A percentile compares a stretch with the other conserved stretches of the same genome.
Evolutionary conservation across 1,139 yeast species (phyloP).

Genomic region (Nadsonia commutata): DNA sequence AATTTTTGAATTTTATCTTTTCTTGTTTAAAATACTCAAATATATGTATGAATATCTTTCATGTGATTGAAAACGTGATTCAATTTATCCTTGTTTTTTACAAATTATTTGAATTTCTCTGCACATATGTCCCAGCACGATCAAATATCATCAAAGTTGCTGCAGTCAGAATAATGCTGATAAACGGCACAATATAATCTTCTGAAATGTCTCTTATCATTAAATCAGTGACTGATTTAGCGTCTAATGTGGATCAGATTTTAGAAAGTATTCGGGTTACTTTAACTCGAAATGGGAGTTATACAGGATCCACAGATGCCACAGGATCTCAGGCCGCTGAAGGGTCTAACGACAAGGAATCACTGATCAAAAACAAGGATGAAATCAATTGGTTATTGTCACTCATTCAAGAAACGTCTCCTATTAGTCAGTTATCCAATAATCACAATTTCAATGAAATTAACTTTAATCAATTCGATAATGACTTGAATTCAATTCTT

Average conservation of each 20-base stretch:
- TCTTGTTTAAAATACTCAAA: too few species aligned
- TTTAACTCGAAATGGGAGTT: too few species aligned
- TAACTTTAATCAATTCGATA: not conserved
- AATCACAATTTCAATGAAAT: not conserved
- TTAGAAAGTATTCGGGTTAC: not conserved
- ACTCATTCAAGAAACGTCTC: not conserved
- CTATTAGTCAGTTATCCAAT: not conserved
- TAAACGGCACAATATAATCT: too few species aligned
- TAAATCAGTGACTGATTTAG: not conserved
- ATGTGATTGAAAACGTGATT: too few species aligned
- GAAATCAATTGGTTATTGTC: not conserved
- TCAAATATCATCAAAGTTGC: too few species aligned
- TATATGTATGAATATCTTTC: too few species aligned
- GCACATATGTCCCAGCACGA: too few species aligned
- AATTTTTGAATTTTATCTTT: too few species aligned
- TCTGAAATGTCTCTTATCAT: not conserved
- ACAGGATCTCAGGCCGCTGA: not conserved
- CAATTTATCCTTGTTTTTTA: too few species aligned
- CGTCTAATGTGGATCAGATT: not conserved
- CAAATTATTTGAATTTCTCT: too few species aligned
- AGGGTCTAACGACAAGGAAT: not conserved
- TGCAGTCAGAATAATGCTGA: too few species aligned
- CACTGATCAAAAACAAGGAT: not conserved
- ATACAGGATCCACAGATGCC: too few species aligned
- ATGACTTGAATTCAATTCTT: not conserved